phyloP scores from a whole-genome alignment of 176 grass and related monocot species.

The Coix lacrymajobi region DNA sequence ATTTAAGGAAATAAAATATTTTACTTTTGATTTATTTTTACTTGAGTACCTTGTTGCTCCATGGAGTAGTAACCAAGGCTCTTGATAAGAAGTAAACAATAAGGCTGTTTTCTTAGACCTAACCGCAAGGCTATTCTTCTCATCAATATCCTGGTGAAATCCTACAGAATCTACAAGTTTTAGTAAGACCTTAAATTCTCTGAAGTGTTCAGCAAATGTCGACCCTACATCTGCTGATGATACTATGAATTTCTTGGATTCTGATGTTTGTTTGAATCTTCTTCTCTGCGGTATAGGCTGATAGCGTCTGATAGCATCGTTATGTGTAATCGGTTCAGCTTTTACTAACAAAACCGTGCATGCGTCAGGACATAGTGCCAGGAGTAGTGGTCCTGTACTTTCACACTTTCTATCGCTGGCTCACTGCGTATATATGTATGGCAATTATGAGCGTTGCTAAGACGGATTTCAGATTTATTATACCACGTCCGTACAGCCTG shows the following conservation, averaged over 20 bases:
- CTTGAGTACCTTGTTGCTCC: too few relatives aligned
- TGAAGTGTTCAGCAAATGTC: not conserved
- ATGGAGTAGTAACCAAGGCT: not conserved
- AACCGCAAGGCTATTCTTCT: not conserved
- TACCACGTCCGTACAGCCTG: slow-evolving; percentile 12
- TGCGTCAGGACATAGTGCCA: not conserved
- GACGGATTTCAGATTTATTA: slow-evolving; percentile 6
- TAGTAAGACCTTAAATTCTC: not conserved
- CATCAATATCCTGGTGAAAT: not conserved
- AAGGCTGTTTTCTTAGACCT: not conserved
- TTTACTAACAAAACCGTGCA: slow-evolving; percentile 22
- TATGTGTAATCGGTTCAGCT: not conserved
- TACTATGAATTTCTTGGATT: not conserved
- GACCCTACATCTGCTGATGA: not conserved
- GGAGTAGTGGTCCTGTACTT: slow-evolving; percentile 13
- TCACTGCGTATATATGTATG: not conserved
- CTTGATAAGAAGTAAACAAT: too few relatives aligned
- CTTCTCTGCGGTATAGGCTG: not conserved
- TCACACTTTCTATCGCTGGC: not conserved
- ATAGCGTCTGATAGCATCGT: not conserved
- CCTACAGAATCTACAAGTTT: too few relatives aligned
- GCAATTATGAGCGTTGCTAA: not conserved
- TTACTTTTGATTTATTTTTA: too few relatives aligned
- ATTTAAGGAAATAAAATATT: too few relatives aligned
- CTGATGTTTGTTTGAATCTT: slow-evolving; percentile 1